These are phyloP conservation scores for Thelephora terrestris DNA, from an alignment of 1,284 basidiomycete genomes.

Conservation along the genomic window DNA sequence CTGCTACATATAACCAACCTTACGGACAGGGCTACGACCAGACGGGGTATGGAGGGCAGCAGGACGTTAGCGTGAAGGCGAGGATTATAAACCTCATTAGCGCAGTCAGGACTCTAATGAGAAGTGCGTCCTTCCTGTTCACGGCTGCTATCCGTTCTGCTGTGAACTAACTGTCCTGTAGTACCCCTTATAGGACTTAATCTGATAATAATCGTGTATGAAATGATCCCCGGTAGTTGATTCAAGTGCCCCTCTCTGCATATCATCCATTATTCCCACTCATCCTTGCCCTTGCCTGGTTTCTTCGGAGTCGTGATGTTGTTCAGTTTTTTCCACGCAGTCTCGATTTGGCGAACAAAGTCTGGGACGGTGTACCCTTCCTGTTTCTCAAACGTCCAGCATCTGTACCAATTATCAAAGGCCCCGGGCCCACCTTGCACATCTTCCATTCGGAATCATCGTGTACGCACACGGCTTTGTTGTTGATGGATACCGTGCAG, in stretches of 20 bases:
- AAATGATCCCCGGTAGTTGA: slow-evolving; percentile 54
- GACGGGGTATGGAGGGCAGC: slow-evolving; percentile 41
- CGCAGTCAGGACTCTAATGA: slow-evolving; percentile 90
- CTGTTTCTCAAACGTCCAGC: slow-evolving; percentile 26
- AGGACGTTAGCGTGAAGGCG: slow-evolving; percentile 71
- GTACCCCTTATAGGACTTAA: slow-evolving; percentile 85
- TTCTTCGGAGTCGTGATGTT: background rate
- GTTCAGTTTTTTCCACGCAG: slow-evolving; percentile 62
- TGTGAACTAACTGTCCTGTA: slow-evolving; percentile 22
- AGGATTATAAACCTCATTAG: slow-evolving; percentile 86
- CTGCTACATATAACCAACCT: slow-evolving; percentile 47
- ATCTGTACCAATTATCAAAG: background rate
- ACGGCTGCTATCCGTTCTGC: background rate
- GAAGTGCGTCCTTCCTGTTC: slow-evolving; percentile 52
- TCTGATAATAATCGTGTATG: slow-evolving; percentile 74
- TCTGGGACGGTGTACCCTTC: slow-evolving; percentile 65
- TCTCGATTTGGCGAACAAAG: slow-evolving; percentile 72
- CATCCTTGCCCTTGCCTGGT: too few species aligned
- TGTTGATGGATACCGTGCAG: slow-evolving; percentile 75
- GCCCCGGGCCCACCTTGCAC: slow-evolving; percentile 60
- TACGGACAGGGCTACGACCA: slow-evolving; percentile 69
- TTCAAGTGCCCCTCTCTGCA: background rate
- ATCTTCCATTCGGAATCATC: slow-evolving; percentile 74
- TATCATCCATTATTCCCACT: too few species aligned
- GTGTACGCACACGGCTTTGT: slow-evolving; percentile 61